These are phyloP conservation scores for Russula earlei DNA, from an alignment of 768 basidiomycete species.

Conservation along the genomic window DNA sequence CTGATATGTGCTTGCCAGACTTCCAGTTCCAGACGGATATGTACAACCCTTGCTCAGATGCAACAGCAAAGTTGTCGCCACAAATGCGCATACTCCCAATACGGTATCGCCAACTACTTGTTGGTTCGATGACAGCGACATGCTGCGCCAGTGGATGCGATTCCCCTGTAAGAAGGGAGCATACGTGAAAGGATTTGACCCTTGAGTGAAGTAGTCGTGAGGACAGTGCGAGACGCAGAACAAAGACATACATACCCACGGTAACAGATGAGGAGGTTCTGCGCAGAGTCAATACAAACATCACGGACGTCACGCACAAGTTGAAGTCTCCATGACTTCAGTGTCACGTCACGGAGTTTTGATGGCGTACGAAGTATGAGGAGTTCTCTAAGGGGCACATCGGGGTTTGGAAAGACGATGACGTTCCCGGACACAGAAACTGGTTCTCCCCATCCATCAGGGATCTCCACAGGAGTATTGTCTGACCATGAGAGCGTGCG, in stretches of 20 bases:
- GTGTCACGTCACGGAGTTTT: background rate
- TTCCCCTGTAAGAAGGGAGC: background rate
- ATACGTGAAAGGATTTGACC: background rate
- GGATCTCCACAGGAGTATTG: background rate
- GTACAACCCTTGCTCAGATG: conserved; percentile 5
- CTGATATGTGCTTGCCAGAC: conserved; percentile 3
- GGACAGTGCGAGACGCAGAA: background rate
- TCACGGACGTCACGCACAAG: background rate
- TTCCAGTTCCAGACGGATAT: conserved; percentile 9
- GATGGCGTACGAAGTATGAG: conserved; percentile 6
- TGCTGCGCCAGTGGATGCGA: background rate
- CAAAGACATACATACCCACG: background rate
- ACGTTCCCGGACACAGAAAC: conserved; percentile 1
- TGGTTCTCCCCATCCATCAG: background rate
- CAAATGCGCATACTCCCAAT: conserved; percentile 2
- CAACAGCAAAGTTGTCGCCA: background rate
- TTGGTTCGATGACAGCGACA: background rate
- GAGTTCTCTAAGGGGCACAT: background rate
- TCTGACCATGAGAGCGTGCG: background rate
- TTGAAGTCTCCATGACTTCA: background rate
- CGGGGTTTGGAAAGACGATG: background rate
- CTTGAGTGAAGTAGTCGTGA: background rate
- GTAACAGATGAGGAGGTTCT: background rate
- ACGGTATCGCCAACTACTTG: conserved; percentile 4
- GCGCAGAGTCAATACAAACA: background rate